Evolutionary conservation across 176 grass and related monocot species (phyloP), one percentile per base, ranked within the genome.

Genomic region (Alloteropsis semialata): DNA sequence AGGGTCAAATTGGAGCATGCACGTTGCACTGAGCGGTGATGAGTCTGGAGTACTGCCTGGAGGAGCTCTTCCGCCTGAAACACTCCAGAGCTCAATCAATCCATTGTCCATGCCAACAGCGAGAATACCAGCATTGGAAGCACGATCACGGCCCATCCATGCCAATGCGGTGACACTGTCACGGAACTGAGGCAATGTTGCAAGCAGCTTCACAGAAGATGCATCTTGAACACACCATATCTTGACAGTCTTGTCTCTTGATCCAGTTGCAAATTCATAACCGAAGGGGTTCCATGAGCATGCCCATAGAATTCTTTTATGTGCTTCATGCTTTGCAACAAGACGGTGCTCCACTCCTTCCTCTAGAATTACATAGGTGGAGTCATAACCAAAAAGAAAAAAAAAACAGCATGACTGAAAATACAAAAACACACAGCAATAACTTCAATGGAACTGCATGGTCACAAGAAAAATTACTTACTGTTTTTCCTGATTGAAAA

Each of bases 281-380:
- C 90, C 86, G 34, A 93, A 93, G 14, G 92, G 90, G 42, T 93
- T 99, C 96, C 96, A 99, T 70, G 93, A 89, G 57, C 93, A 99
- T 45, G 96, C 91, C 96, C 96, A 99, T 87, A 96, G 90, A 79
- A 96, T 99, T 92, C 96, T 91, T 84, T 96, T 99, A 79, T 99
- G 93, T 25, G 82, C 92, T 88, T 99, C 96, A 39, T 77, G 92
- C 82, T 93, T 99, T 27, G 61, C 87, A 60, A 93, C 74, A 57
- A 95, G 82, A n/a, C 43, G 85, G 81, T 88, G 75, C 27, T 87
- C 78, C 38, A 79, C 76, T 75, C 85, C 93, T 46, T 79, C 87
- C 65, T 75, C 84, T 88, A 74, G 22, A 89, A 60, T 60, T 59
- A 89, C 61, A 76, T 30, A 84, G 53, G 58, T 58, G 58, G n/a